Evolutionary conservation across 1,284 basidiomycete genomes (phyloP).

Genomic region (Leccinum pachyderme): DNA sequence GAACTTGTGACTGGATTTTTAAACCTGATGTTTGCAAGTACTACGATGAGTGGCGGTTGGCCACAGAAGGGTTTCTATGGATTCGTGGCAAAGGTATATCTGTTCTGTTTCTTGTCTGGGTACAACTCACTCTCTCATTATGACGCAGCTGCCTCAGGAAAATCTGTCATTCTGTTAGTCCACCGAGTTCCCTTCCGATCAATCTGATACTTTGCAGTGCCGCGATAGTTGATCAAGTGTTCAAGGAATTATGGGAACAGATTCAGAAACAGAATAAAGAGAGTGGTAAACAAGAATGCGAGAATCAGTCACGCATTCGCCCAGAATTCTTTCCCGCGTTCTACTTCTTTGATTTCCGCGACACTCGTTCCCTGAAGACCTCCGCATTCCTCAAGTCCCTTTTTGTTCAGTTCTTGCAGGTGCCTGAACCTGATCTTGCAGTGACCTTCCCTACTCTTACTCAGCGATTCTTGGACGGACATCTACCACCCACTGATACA

Average conservation of each 20-base stretch:
- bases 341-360: slow-evolving; percentile 33
- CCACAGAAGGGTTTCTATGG: slow-evolving; percentile 27
- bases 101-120: background rate
- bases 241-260: slow-evolving; percentile 27
- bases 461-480: slow-evolving; percentile 14
- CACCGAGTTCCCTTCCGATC: background rate
- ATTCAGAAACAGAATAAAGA: slow-evolving; percentile 25
- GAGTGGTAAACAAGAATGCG: slow-evolving; percentile 14
- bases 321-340: slow-evolving; percentile 30
- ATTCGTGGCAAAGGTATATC: slow-evolving; percentile 23
- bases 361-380: slow-evolving; percentile 19
- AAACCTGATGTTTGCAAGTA: slow-evolving; percentile 18
- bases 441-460: slow-evolving; percentile 21
- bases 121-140: slow-evolving; percentile 6
- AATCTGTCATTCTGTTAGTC: slow-evolving; percentile 26
- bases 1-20: slow-evolving; percentile 28
- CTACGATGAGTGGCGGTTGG: slow-evolving; percentile 26
- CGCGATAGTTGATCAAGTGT: slow-evolving; percentile 25
- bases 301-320: slow-evolving; percentile 18
- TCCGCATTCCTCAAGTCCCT: slow-evolving; percentile 25
- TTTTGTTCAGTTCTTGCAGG: slow-evolving; percentile 30
- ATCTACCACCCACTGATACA: slow-evolving; percentile 19
- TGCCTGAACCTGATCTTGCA: slow-evolving; percentile 20
- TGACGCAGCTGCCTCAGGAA: slow-evolving; percentile 21
- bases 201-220: slow-evolving; percentile 19